Base-by-base conservation (phyloP, 2,329 filamentous ascomycete genomes). In the Arthrobotrys musiformis region DNA sequence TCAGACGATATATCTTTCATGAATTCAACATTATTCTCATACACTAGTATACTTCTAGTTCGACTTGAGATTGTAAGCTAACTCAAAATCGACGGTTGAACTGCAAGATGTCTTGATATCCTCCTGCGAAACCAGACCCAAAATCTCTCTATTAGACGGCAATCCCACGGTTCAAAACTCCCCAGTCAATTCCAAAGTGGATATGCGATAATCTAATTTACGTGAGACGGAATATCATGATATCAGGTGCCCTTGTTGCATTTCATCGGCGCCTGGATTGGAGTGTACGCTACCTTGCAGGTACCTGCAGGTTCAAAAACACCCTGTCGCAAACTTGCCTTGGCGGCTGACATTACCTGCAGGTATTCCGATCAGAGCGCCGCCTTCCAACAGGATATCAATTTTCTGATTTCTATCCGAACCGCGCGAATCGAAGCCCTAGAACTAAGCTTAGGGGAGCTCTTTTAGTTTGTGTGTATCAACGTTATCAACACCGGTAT, bases 1-100 rank as follows among this genome's bases (percentile, higher is more conserved):
- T 28, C 26, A 15, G 33, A 58, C 54, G 33, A 58, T 58, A 58
- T 58, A 58, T 58, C 54, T 15, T 19, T 58, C n/a, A n/a, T n/a
- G n/a, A n/a, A n/a, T n/a, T 24, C n/a, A 40, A 26, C 33, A 58
- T 58, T 4, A 5, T 13, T 33, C 7, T 19, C 54, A 40, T 40
- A 15, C 40, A 2, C 9, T 37, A n/a, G n/a, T 58, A 4, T 8
- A 4, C 13, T 24, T 7, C 2, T n/a, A 15, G n/a, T 37, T 22
- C n/a, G 15, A 28, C 11, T 17, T n/a, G 24, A 33, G 8, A 17
- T 33, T 33, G 9, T 17, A 35, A 15, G n/a, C 8, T 22, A 13
- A 58, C 48, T 40, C 30, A 37, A 42, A n/a, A 13, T 42, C 17
- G 19, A 6, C 7, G 37, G 8, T 17, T 40, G 17, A 6, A 35